Base-by-base conservation (phyloP, 2,329 filamentous ascomycete species). In the Drechmeria coniospora region DNA sequence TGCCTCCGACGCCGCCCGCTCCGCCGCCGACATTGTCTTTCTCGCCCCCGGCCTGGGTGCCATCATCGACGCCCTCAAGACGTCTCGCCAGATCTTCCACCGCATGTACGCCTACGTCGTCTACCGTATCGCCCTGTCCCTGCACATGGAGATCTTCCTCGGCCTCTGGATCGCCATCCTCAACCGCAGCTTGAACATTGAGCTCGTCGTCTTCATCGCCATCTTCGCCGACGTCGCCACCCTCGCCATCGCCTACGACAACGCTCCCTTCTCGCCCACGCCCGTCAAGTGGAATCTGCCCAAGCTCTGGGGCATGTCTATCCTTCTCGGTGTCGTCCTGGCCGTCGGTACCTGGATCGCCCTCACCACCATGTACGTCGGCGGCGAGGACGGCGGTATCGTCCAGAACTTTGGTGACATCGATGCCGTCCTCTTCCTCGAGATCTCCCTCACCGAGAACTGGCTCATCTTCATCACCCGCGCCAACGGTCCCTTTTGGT, bases 401-500 rank as follows among this genome's bases (percentile, higher is more conserved):
- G 79, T 86, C 39, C 79, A 92, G 66, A 87, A 90, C 61, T 80
- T 78, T 44, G 83, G 83, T 68, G 69, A 76, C 49, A 61, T 80
- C 30, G 81, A 92, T 42, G 73, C 75, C 43, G 74, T 92, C 32
- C 58, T 93, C 46, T 92, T 92, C 70, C 74, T 93, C 21, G 73
- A 92, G 59, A 81, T 92, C 53, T 82, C 80, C 9, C 70, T 92
- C 30, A 86, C 83, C 34, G 81, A 92, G 67, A 93, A 92, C 63
- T 92, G 84, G 83, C 69, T 92, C 28, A 93, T 93, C 57, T 92
- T 93, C 65, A 87, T 92, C 59, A 92, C 83, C 39, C 82, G 84
- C 66, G 79, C 82, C 58, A 86, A 86, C 57, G 82, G 83, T 46
- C 81, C 82, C 30, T 87, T 92, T 68, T 92, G 82, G 82, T 84